Evolutionary conservation across 2,329 filamentous ascomycete genomes (phyloP).

Genomic region (Apiospora rasikravindrae): DNA sequence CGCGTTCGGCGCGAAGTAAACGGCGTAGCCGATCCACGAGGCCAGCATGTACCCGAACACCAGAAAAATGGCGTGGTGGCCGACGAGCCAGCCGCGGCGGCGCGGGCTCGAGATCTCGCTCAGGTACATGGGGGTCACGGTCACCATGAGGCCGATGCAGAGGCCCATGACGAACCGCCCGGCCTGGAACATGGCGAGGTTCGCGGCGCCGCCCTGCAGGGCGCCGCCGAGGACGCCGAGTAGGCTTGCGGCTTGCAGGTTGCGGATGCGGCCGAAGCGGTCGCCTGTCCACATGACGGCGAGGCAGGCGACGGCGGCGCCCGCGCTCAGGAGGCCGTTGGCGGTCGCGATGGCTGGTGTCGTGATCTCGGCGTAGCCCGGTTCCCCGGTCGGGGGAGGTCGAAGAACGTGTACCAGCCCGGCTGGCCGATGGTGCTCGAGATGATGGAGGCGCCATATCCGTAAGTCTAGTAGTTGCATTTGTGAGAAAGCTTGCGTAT

Average conservation of each 20-base stretch:
- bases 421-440: slow-evolving; percentile 57
- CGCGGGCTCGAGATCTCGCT: slow-evolving; percentile 44
- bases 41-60: slow-evolving; percentile 45
- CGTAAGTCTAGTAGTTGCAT: slow-evolving; percentile 47
- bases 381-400: slow-evolving; percentile 48
- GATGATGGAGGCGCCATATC: slow-evolving; percentile 56
- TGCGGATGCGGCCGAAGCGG: slow-evolving; percentile 45
- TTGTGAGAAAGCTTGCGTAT: neutral
- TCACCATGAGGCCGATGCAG: slow-evolving; percentile 44
- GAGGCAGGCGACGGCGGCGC: slow-evolving; percentile 51
- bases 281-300: slow-evolving; percentile 50
- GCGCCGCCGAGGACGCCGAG: slow-evolving; percentile 48
- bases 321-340: slow-evolving; percentile 54
- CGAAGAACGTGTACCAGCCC: slow-evolving; percentile 56
- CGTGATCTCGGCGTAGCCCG: slow-evolving; percentile 51
- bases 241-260: slow-evolving; percentile 45
- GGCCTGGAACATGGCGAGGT: slow-evolving; percentile 47
- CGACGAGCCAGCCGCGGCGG: slow-evolving; percentile 49
- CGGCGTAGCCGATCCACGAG: slow-evolving; percentile 52
- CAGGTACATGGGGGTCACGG: slow-evolving; percentile 48
- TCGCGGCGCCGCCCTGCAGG: slow-evolving; percentile 45
- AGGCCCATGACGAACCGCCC: slow-evolving; percentile 47
- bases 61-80: slow-evolving; percentile 43
- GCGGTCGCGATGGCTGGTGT: slow-evolving; percentile 53
- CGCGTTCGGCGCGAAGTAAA: slow-evolving; percentile 38